Evolutionary conservation across 306 rosid genomes (phyloP).

Genomic region (Rubus parviflorus): DNA sequence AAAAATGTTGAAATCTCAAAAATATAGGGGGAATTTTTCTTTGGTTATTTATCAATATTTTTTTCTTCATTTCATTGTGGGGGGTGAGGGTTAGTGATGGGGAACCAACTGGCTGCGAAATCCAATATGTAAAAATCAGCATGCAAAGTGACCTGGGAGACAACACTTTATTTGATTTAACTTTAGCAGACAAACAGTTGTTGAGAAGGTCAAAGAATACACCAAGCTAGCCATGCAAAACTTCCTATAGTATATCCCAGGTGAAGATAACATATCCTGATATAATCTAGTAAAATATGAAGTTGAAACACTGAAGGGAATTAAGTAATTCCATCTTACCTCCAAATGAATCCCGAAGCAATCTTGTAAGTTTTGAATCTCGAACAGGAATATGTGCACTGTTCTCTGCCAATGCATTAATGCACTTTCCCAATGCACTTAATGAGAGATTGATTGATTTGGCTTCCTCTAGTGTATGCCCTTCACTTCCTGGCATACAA

Average conservation of each 20-base stretch:
- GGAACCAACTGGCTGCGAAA: too few relatives aligned
- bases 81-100: too few relatives aligned
- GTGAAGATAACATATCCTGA: neutral
- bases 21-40: neutral
- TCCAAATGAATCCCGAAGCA: constrained; percentile 93
- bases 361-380: constrained; percentile 97
- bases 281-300: neutral
- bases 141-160: too few relatives aligned
- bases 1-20: constrained; percentile 14
- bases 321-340: constrained; percentile 42
- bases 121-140: neutral
- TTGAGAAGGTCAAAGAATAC: constrained; percentile 4
- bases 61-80: too few relatives aligned
- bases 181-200: neutral
- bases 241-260: neutral
- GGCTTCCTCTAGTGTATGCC: constrained; percentile 96
- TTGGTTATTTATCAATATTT: neutral
- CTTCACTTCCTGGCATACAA: constrained; percentile 85
- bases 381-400: constrained; percentile 94
- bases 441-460: constrained; percentile 94
- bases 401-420: constrained; percentile 92
- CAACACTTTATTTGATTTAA: neutral
- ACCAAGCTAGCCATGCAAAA: constrained; percentile 6
- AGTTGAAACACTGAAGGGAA: neutral
- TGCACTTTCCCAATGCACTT: constrained; percentile 96